Base-by-base conservation (phyloP, 2,329 filamentous ascomycete genomes). In the Fusarium siculi region DNA sequence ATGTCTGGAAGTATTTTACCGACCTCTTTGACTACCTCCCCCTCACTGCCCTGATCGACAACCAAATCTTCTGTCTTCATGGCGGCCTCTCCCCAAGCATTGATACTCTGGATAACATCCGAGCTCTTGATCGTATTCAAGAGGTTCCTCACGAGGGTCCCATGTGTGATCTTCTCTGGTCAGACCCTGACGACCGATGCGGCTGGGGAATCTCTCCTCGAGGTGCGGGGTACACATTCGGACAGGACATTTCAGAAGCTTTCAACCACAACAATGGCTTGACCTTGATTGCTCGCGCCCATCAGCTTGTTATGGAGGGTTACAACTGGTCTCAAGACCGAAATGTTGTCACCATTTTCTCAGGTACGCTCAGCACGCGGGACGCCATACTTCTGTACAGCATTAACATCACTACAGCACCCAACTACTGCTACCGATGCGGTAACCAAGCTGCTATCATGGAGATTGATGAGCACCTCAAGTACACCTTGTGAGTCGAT, bases 401-500 rank as follows among this genome's bases (percentile, higher is more conserved):
- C 19, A 59, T 42, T 73, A 50, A 75, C 46, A 49, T 49, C 19
- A 43, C 40, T 18, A 28, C 80, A 91, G 93, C 93, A 60, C 93
- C 93, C 73, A 96, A 96, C 84, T 99, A 99, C 88, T 99, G 96
- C 87, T 98, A 99, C 88, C 91, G 96, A 83, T 99, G 96, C 81
- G 96, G 96, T 81, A 99, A 99, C 85, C 96, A 98, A 85, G 96
- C 96, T 64, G 96, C 96, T n/a, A 98, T 99, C 83, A 99, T 99
- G 96, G 96, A 98, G 85, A 99, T 99, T 83, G 96, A 98, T 76
- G 96, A 99, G 86, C 95, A 98, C 83, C 87, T 99, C 81, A 98
- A 99, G 88, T 99, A 98, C 85, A 98, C 96, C 80, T 98, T 99
- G 96, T 98, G 89, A 84, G 95, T 91, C 39, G 32, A 23, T 21